Percentiles rank a stretch among this genome's conserved stretches.
Conservation (phyloP, 805 yeast genomes). For the Cephaloascus fragrans region DNA sequence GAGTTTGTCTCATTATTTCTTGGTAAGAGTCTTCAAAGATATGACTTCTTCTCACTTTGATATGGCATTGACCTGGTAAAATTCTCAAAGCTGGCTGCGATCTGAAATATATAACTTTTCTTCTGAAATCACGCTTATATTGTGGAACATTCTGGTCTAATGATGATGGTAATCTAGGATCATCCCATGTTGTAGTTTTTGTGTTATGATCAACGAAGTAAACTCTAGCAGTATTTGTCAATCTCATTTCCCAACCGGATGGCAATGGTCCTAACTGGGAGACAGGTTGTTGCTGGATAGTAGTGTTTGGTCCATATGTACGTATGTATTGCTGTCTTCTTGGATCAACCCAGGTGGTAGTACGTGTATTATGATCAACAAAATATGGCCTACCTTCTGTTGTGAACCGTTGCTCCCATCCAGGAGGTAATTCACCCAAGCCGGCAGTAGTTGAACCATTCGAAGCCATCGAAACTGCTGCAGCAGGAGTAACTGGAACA, state of each 20-base stretch:
- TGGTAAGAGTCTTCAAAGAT: constrained; percentile 97
- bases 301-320: constrained; percentile 83
- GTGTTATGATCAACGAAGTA: constrained; percentile 99
- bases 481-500: constrained; percentile 52
- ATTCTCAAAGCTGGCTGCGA: constrained; percentile 97
- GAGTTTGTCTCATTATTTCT: constrained; percentile 97
- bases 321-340: constrained; percentile 97
- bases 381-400: constrained; percentile 98
- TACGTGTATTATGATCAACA: constrained; percentile 98
- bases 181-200: constrained; percentile 99
- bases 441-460: constrained; percentile 92
- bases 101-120: constrained; percentile 94
- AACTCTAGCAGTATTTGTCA: constrained; percentile 96
- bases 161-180: constrained; percentile 95
- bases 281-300: constrained; percentile 96
- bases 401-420: constrained; percentile 98
- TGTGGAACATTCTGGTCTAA: constrained; percentile 98
- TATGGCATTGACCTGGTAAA: constrained; percentile 97
- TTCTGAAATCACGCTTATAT: constrained; percentile 96
- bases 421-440: constrained; percentile 92
- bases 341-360: constrained; percentile 99
- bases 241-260: constrained; percentile 99
- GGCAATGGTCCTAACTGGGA: constrained; percentile 97
- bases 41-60: constrained; percentile 93
- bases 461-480: constrained; percentile 60